Evolutionary conservation across 78 protist species (phyloP), one percentile per base, ranked within the genome.

Genomic region (Emiliania huxleyi): DNA sequence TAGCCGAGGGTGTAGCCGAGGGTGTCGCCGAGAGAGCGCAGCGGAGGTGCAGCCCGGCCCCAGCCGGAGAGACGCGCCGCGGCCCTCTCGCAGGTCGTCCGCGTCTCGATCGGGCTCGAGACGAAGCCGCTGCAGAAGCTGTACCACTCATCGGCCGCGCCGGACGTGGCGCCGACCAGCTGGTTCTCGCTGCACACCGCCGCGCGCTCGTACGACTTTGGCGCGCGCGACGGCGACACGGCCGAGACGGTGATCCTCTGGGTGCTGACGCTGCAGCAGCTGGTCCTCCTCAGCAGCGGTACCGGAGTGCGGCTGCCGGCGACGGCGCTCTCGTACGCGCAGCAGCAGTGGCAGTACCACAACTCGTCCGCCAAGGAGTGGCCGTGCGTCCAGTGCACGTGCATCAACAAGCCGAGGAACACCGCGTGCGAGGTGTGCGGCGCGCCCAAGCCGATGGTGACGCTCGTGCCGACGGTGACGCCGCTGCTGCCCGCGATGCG

Each of bases 41-140:
- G n/a, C n/a, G n/a, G n/a, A n/a, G n/a, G n/a, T n/a, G n/a, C n/a
- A n/a, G n/a, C n/a, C n/a, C n/a, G n/a, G n/a, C n/a, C n/a, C n/a
- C n/a, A n/a, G n/a, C n/a, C n/a, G n/a, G n/a, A n/a, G n/a, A n/a
- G n/a, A n/a, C n/a, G n/a, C n/a, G n/a, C n/a, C n/a, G n/a, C n/a
- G 62, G 15, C 62, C 15, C 15, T 52, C 29, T 52, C 75, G 33
- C 8, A 62, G 37, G 75, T 77, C 29, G 11, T 77, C 33, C 85
- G 85, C 85, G 29, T 77, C 23, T 77, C 85, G 35, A 22, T 77
- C 21, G 85, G 85, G 35, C 85, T 77, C 33, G 85, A 77, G 85
- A 77, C 48, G 21, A 18, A 8, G n/a, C 0, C n/a, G n/a, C 46
- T 77, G 48, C 44, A 77, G 46, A 77, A 77, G 46, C 85, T 77